A percentile compares a stretch with the other conserved stretches of the same genome.
These are phyloP conservation scores for Nakazawaea wyomingensis DNA, from an alignment of 805 yeast genomes.

Conservation along the genomic window DNA sequence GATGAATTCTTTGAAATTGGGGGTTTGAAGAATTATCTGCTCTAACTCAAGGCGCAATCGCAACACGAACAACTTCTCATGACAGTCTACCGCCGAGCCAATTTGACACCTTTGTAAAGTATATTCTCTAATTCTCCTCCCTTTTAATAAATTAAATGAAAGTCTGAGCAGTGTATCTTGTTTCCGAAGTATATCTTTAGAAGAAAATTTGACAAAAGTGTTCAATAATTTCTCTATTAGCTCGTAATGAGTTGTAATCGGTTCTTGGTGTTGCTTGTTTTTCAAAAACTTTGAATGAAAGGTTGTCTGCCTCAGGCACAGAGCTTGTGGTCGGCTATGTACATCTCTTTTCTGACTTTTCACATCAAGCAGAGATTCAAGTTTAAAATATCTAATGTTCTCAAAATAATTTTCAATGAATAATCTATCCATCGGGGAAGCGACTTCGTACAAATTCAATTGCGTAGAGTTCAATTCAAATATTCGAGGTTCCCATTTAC, in stretches of 20 bases:
- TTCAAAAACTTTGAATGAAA: too few relatives aligned
- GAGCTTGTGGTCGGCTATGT: too few relatives aligned
- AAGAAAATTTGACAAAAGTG: background rate
- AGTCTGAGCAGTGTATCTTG: background rate
- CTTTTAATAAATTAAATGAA: background rate
- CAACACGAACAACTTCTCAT: background rate
- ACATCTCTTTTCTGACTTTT: background rate
- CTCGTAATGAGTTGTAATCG: background rate
- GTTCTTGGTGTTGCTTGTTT: too few relatives aligned
- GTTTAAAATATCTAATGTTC: background rate
- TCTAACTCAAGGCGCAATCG: slow-evolving; percentile 7
- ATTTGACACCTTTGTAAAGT: slow-evolving; percentile 7
- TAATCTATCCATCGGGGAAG: too few relatives aligned
- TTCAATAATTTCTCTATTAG: background rate
- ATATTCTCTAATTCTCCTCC: background rate
- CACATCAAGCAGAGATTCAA: background rate
- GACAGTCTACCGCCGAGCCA: slow-evolving; percentile 8
- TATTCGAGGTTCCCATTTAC: slow-evolving; percentile 5
- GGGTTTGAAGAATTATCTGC: slow-evolving; percentile 2
- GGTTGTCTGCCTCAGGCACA: too few relatives aligned
- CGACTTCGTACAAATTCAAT: slow-evolving; percentile 5
- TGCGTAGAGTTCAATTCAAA: slow-evolving; percentile 11
- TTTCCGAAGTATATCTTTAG: background rate
- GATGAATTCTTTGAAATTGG: slow-evolving; percentile 8
- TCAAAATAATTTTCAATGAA: background rate